Evolutionary conservation across 805 yeast genomes (phyloP).

Genomic region (Trichomonascus vanleenenianus): DNA sequence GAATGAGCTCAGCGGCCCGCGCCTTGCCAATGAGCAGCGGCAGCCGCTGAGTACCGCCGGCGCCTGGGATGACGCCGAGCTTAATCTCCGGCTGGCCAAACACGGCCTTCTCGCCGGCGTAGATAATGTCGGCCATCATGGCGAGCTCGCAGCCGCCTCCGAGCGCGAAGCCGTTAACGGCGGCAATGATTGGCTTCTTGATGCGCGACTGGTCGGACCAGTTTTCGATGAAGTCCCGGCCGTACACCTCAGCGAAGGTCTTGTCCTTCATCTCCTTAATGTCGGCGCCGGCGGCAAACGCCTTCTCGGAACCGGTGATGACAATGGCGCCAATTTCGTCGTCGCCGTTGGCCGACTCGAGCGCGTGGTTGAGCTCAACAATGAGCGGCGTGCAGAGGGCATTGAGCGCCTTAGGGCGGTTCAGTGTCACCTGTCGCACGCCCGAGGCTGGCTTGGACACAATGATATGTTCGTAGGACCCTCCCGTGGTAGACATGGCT

Average conservation of each 20-base stretch:
- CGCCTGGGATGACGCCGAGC: constrained; percentile 43
- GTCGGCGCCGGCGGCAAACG: constrained; percentile 52
- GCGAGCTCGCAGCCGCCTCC: constrained; percentile 55
- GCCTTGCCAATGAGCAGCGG: constrained; percentile 35
- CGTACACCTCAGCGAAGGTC: constrained; percentile 31
- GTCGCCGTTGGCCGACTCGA: constrained; percentile 32
- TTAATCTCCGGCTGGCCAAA: constrained; percentile 52
- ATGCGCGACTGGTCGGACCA: constrained; percentile 35
- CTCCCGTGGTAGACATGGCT: constrained; percentile 9
- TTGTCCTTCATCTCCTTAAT: constrained; percentile 42
- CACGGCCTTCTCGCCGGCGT: constrained; percentile 40
- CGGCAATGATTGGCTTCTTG: constrained; percentile 45
- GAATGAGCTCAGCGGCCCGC: constrained; percentile 33
- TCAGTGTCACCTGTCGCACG: constrained; percentile 33
- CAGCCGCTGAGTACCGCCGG: constrained; percentile 40
- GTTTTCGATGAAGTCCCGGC: constrained; percentile 30
- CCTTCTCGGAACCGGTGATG: constrained; percentile 38
- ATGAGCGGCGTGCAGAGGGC: constrained; percentile 34
- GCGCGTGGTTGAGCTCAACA: constrained; percentile 32
- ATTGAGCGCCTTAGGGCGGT: constrained; percentile 40
- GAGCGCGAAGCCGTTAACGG: constrained; percentile 47
- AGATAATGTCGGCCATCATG: constrained; percentile 44
- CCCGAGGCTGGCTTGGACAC: constrained; percentile 34
- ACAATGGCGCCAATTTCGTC: constrained; percentile 38
- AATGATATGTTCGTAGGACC: constrained; percentile 31